These are phyloP conservation scores for Protea cynaroides DNA, from an alignment of 164 flowering plant species.

Conservation along the genomic window DNA sequence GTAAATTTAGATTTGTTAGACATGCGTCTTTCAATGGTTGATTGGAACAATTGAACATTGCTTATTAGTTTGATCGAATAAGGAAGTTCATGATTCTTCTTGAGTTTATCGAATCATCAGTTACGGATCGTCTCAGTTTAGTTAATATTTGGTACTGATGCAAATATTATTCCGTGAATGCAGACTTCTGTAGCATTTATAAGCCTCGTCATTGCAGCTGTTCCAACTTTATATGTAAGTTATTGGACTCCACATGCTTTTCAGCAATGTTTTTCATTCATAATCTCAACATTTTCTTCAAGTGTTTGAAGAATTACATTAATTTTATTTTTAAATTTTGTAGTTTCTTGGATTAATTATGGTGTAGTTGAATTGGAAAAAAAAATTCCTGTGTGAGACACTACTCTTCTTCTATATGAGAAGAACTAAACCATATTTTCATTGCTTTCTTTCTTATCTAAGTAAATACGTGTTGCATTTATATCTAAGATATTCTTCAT, in stretches of 20 bases:
- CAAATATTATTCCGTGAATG: slow-evolving; percentile 16
- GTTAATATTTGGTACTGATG: slow-evolving; percentile 4
- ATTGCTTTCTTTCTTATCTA: too few species aligned
- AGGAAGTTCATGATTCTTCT: background rate
- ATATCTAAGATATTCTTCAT: background rate
- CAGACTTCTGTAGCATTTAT: slow-evolving; percentile 76
- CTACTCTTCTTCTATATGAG: background rate
- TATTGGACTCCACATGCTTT: background rate
- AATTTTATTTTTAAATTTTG: too few species aligned
- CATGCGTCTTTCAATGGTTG: too few species aligned
- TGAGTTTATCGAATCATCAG: background rate
- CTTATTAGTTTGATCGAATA: background rate
- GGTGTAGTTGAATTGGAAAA: background rate
- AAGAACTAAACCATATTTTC: background rate
- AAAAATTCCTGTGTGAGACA: background rate
- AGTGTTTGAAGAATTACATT: background rate
- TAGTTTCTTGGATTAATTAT: background rate
- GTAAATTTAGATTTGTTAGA: too few species aligned
- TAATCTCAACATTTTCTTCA: background rate
- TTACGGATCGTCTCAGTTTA: background rate
- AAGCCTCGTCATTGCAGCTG: slow-evolving; percentile 62
- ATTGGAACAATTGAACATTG: too few species aligned
- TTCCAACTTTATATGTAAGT: slow-evolving; percentile 75
- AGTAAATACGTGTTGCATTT: background rate
- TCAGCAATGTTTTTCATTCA: background rate